Evolutionary conservation across 2,329 filamentous ascomycete genomes (phyloP).

Genomic region (Knufia petricola): DNA sequence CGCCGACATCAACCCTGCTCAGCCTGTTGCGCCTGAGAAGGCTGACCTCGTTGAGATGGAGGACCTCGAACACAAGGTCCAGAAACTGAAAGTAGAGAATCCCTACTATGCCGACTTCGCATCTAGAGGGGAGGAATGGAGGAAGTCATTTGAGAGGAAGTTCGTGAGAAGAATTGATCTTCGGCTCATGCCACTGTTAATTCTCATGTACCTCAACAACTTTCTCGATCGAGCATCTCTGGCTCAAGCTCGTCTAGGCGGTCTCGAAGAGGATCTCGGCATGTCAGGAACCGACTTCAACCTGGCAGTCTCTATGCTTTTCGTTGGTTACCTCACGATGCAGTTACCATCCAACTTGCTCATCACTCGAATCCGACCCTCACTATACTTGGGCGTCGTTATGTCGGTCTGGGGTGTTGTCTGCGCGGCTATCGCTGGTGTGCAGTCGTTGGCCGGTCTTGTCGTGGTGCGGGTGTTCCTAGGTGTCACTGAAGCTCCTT

Average conservation of each 20-base stretch:
- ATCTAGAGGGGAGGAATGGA: no score
- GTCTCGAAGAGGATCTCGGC: slow-evolving; percentile 35
- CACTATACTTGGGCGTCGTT: neutral
- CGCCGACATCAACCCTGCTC: no score
- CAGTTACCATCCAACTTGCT: neutral
- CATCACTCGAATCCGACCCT: neutral
- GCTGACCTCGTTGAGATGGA: no score
- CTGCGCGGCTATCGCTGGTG: slow-evolving; percentile 27
- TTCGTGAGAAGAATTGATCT: no score
- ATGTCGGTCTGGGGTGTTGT: slow-evolving; percentile 29
- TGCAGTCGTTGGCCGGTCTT: slow-evolving; percentile 35
- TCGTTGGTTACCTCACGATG: slow-evolving; percentile 35
- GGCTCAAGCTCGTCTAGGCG: slow-evolving; percentile 44
- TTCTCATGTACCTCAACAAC: no score
- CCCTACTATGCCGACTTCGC: no score
- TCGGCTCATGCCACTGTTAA: no score
- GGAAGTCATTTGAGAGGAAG: no score
- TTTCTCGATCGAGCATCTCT: slow-evolving; percentile 54
- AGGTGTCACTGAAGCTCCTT: slow-evolving; percentile 43
- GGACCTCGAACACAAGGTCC: no score
- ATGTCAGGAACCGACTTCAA: neutral
- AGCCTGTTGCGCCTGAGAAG: no score
- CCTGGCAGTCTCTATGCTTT: slow-evolving; percentile 34
- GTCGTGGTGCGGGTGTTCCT: slow-evolving; percentile 42
- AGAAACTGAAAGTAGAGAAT: no score